Evolutionary conservation across 805 yeast genomes (phyloP).

Genomic region (Saccharomycopsis capsularis): DNA sequence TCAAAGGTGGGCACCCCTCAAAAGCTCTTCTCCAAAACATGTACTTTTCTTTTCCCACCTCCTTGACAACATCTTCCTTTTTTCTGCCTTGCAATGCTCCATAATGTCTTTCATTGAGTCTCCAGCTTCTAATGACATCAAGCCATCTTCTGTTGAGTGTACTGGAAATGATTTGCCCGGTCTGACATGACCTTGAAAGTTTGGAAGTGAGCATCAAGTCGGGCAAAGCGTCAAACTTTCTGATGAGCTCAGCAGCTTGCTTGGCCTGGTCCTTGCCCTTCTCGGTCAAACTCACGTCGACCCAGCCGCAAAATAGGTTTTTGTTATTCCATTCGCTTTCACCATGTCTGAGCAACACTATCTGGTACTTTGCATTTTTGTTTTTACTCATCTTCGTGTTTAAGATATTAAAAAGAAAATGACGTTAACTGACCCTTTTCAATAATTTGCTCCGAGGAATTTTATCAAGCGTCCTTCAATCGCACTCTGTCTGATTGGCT

Average conservation of each 20-base stretch:
- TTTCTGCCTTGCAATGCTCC: constrained; percentile 90
- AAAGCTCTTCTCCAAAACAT: constrained; percentile 77
- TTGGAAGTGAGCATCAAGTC: constrained; percentile 65
- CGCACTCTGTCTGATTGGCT: no score
- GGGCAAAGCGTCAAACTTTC: constrained; percentile 41
- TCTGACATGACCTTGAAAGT: constrained; percentile 66
- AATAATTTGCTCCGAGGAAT: no score
- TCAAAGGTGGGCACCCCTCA: constrained; percentile 59
- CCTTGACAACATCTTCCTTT: constrained; percentile 56
- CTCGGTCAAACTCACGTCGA: constrained; percentile 62
- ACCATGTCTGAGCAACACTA: constrained; percentile 67
- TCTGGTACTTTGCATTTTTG: not conserved
- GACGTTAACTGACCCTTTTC: no score
- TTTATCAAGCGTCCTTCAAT: no score
- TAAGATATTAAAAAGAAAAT: no score
- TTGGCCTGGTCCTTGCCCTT: constrained; percentile 64
- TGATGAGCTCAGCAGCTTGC: constrained; percentile 54
- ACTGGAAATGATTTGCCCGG: constrained; percentile 59
- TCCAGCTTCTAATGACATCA: constrained; percentile 91
- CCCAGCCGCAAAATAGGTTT: constrained; percentile 81
- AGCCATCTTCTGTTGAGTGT: constrained; percentile 46
- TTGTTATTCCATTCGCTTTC: constrained; percentile 74
- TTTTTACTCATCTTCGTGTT: not conserved
- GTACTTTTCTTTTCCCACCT: constrained; percentile 67
- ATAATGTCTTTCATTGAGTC: constrained; percentile 97